Conservation (phyloP, 106 monocot genomes). For the Xerophyta viscosa region DNA sequence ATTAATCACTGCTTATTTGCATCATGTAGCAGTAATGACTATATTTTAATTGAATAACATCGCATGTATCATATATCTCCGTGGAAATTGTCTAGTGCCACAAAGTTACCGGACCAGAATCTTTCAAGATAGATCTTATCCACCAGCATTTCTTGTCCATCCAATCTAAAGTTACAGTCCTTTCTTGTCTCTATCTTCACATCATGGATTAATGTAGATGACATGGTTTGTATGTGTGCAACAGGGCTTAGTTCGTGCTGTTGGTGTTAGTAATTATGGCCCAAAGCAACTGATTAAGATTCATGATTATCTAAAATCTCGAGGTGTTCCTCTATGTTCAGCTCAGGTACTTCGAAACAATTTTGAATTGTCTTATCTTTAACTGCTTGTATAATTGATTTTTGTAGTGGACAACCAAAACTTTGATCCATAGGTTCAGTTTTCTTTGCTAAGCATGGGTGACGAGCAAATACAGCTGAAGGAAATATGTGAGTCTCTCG, state of each 20-base stretch:
- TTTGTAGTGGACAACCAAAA: background rate
- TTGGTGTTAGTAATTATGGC: conserved; percentile 99
- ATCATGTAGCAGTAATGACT: no score
- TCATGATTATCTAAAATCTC: conserved; percentile 59
- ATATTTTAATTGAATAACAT: no score
- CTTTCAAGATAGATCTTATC: no score
- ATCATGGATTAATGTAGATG: no score
- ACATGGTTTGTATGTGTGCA: no score
- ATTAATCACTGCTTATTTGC: no score
- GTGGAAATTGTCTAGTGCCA: no score
- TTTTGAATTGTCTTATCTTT: background rate
- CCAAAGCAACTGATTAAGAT: conserved; percentile 95
- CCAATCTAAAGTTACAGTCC: no score
- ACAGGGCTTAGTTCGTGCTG: conserved; percentile 89
- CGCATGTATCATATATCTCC: no score
- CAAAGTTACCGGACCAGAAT: no score
- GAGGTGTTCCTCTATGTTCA: conserved; percentile 84
- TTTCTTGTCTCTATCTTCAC: no score
- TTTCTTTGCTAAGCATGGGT: conserved; percentile 85
- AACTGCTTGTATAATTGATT: background rate
- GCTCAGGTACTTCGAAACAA: conserved; percentile 51
- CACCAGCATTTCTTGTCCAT: no score
- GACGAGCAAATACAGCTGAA: conserved; percentile 82
- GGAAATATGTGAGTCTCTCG: conserved; percentile 72
- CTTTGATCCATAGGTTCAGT: conserved; percentile 62